A percentile compares a stretch with the other conserved stretches of the same genome.
phyloP scores from a whole-genome alignment of 306 rosid genomes.

The Cicer pinnatifidum region DNA sequence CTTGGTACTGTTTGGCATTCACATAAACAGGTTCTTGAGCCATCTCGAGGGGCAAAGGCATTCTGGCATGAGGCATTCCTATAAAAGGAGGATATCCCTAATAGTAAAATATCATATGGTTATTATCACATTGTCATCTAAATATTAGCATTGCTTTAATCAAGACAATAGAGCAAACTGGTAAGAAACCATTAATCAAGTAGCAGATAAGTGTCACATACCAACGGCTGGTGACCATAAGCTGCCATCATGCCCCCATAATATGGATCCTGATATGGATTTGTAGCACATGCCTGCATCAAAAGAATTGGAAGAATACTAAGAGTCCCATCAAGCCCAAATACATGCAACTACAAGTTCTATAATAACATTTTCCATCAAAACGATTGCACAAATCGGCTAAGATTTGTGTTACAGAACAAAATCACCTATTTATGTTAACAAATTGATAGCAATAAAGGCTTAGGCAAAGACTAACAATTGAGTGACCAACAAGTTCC shows the following conservation, averaged over 20 bases:
- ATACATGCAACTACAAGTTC: constrained; percentile 36
- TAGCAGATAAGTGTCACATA: constrained; percentile 49
- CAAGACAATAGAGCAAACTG: constrained; percentile 3
- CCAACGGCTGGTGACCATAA: constrained; percentile 85
- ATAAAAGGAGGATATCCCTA: constrained; percentile 87
- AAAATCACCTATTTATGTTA: constrained; percentile 25
- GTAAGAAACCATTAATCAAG: background rate
- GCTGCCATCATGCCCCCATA: constrained; percentile 89
- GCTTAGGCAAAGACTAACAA: constrained; percentile 56
- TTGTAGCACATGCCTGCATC: constrained; percentile 86
- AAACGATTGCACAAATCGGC: constrained; percentile 38
- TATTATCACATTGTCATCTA: constrained; percentile 16
- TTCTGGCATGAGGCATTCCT: constrained; percentile 92
- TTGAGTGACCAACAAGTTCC: constrained; percentile 95
- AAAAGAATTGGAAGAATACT: constrained; percentile 49
- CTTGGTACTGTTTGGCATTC: constrained; percentile 97
- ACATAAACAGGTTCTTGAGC: constrained; percentile 98
- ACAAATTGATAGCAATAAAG: constrained; percentile 15
- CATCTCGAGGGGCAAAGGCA: constrained; percentile 97
- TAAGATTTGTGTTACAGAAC: constrained; percentile 10
- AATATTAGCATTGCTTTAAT: constrained; percentile 22
- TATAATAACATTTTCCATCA: constrained; percentile 37
- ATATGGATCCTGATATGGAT: constrained; percentile 87
- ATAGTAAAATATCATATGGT: constrained; percentile 36
- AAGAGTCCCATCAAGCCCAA: constrained; percentile 45